Conservation (phyloP, 176 grass and related monocot genomes). For the Bolboschoenus planiculmis region DNA sequence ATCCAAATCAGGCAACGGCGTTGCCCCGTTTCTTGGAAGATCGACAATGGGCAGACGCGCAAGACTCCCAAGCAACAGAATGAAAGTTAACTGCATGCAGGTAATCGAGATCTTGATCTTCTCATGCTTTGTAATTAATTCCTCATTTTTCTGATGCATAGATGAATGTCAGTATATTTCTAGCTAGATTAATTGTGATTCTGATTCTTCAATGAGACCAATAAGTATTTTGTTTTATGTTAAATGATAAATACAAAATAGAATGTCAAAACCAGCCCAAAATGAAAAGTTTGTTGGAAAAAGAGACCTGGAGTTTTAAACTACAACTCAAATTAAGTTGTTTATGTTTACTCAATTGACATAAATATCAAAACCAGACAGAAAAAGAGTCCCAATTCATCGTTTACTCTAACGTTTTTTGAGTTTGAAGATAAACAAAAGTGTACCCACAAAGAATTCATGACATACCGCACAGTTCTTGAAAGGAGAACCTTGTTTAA, state of each 20-base stretch:
- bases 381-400: too few species aligned
- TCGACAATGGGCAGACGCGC: conserved; percentile 14
- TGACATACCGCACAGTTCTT: not conserved
- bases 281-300: not conserved
- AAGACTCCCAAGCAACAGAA: conserved; percentile 3
- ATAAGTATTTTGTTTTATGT: not conserved
- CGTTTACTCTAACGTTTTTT: too few species aligned
- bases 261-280: not conserved
- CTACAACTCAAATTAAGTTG: not conserved
- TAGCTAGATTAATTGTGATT: not conserved
- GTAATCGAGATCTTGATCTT: not conserved
- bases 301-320: not conserved
- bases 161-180: not conserved
- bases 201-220: not conserved
- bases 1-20: conserved; percentile 10
- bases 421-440: not conserved
- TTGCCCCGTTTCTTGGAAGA: conserved; percentile 45
- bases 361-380: not conserved
- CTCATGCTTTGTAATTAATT: conserved; percentile 11
- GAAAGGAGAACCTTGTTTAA: not conserved
- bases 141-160: not conserved
- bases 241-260: not conserved
- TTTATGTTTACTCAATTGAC: not conserved
- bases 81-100: conserved; percentile 30
- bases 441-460: not conserved